Conservation (phyloP, 148 eudicot genomes). For the Salicornia ramosissima region DNA sequence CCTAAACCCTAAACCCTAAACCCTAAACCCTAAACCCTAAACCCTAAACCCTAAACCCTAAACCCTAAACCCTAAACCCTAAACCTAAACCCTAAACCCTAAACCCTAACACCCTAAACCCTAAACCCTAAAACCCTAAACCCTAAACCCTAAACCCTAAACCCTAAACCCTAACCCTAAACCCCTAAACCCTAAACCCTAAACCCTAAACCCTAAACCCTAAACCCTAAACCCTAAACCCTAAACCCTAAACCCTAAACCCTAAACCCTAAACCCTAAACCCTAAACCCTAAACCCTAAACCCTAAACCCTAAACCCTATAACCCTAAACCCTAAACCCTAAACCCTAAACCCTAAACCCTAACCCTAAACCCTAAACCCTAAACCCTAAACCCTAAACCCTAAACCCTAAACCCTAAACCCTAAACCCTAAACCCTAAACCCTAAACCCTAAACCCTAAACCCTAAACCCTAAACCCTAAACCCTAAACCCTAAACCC, state of each 20-base stretch:
- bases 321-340: neutral
- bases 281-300: neutral
- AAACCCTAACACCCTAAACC: neutral
- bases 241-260: constrained; percentile 2
- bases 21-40: constrained; percentile 4
- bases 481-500: neutral
- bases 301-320: no score
- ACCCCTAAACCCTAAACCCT: neutral
- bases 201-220: neutral
- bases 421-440: neutral
- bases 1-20: constrained; percentile 2
- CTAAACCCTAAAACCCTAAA: neutral
- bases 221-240: constrained; percentile 1
- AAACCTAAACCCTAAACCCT: neutral
- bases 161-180: neutral
- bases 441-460: neutral
- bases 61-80: neutral
- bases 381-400: neutral
- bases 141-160: neutral
- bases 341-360: neutral
- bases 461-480: constrained; percentile 1
- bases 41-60: constrained; percentile 6
- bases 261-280: neutral
- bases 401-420: constrained; percentile 1
- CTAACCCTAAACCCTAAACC: neutral